Percentiles rank a stretch among this genome's conserved stretches.
These are phyloP conservation scores for Euclidium syriacum DNA, from an alignment of 345 rosid genomes.

Conservation along the genomic window DNA sequence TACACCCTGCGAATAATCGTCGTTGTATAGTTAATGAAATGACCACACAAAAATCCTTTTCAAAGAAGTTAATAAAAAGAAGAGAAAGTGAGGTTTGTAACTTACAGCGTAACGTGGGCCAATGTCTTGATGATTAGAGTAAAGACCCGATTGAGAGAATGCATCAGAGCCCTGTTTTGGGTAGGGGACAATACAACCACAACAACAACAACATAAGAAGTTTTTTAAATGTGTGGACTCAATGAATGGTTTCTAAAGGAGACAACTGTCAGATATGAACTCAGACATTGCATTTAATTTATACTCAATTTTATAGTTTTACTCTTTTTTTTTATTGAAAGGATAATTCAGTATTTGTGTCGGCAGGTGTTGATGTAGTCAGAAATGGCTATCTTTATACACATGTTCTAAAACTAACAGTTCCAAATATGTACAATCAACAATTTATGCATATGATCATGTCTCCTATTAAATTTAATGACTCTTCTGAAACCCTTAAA, in stretches of 20 bases:
- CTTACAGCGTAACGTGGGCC: slow-evolving; percentile 95
- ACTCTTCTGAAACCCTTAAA: not conserved
- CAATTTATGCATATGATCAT: no score
- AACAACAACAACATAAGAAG: no score
- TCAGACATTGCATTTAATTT: slow-evolving; percentile 19
- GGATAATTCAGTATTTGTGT: slow-evolving; percentile 7
- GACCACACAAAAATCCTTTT: no score
- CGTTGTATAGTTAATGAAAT: slow-evolving; percentile 9
- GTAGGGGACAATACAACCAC: no score
- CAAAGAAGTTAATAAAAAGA: not conserved
- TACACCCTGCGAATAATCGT: slow-evolving; percentile 57
- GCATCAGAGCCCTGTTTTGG: slow-evolving; percentile 94
- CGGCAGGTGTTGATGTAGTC: slow-evolving; percentile 10
- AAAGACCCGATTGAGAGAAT: slow-evolving; percentile 95
- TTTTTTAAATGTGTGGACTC: no score
- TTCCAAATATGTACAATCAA: not conserved
- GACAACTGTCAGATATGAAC: slow-evolving; percentile 12
- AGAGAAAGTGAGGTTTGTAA: not conserved
- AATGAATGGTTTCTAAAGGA: not conserved
- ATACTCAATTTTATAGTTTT: slow-evolving; percentile 1
- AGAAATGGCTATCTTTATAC: not conserved
- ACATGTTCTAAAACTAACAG: not conserved
- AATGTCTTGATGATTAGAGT: slow-evolving; percentile 98
- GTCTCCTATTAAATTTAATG: no score
- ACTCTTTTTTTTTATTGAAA: slow-evolving; percentile 10